A percentile compares a stretch with the other conserved stretches of the same genome.
Evolutionary conservation across 345 rosid genomes (phyloP).

Genomic region (Nephelium lappaceum): DNA sequence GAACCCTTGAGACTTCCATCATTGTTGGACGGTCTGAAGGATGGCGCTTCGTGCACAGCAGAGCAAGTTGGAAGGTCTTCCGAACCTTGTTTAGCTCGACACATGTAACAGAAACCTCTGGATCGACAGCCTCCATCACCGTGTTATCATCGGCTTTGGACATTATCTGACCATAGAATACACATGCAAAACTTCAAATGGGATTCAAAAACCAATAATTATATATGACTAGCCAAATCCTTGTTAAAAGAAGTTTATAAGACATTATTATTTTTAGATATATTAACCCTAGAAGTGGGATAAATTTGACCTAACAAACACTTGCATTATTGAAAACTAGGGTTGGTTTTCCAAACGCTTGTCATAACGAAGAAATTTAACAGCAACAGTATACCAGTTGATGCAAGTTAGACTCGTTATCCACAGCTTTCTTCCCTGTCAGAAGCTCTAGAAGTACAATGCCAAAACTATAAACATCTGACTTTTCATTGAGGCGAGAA

Average conservation of each 20-base stretch:
- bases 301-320: neutral
- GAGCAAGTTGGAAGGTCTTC: constrained; percentile 80
- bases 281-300: too few species aligned
- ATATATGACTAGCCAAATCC: neutral
- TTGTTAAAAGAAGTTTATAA: neutral
- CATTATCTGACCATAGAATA: constrained; percentile 51
- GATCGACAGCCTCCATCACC: constrained; percentile 92
- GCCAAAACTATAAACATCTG: constrained; percentile 96
- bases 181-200: neutral
- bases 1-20: constrained; percentile 81
- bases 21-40: constrained; percentile 86
- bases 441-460: constrained; percentile 92
- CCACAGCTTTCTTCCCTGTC: constrained; percentile 96
- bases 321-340: too few species aligned
- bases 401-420: constrained; percentile 84
- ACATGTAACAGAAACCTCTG: constrained; percentile 87
- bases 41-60: constrained; percentile 70
- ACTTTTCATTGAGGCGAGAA: constrained; percentile 78
- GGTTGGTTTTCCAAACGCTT: neutral
- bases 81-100: constrained; percentile 56
- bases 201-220: neutral
- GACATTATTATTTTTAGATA: too few species aligned
- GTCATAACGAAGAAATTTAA: neutral
- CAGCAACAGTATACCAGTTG: constrained; percentile 64
- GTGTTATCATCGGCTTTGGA: constrained; percentile 74